Base-by-base conservation (phyloP, 176 grass and related monocot species). In the Themeda triandra region DNA sequence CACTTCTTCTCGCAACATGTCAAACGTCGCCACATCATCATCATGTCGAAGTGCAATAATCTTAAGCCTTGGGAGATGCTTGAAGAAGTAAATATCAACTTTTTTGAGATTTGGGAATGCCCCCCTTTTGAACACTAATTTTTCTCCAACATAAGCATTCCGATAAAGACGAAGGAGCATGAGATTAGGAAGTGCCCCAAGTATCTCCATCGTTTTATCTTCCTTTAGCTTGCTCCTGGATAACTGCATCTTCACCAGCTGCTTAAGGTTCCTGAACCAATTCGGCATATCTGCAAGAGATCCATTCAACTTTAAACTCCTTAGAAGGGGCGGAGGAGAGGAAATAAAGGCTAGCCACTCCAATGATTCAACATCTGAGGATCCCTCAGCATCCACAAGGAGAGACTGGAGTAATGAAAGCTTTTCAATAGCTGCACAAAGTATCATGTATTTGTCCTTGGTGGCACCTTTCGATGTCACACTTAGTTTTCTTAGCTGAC, bases 171-270 rank as follows among this genome's bases (percentile, higher is more conserved):
- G 6, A 15, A 86, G 27, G 15, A 46, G 6, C 66, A 19, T 23
- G 28, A 80, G 67, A 58, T 86, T 86, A 40, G 76, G 84, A 15
- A 79, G 39, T 48, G 13, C 53, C 21, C 53, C 76, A 71, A 86
- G 66, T 63, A 79, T 63, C 23, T 48, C 66, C 39, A 71, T 63
- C 0, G 39, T 18, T 41, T 69, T 11, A 56, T 46, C 63, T 41
- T 69, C 73, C 25, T 77, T 29, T 69, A 85, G 33, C 17, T 0
- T 2, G 25, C 66, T 63, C 1, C 0, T 4, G 1, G 0, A 0
- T 62, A 78, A 71, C 5, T 21, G 9, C 56, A 85, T 69, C 83
- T 85, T 86, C 21, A 45, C 74, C 21, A 79, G 31, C 23, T 79
- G 36, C 13, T n/a, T 37, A 60, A 79, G 73, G 32, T 48, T 60